Conservation (phyloP, 371 early-diverging fungal species). For the Apophysomyces ossiformis region DNA sequence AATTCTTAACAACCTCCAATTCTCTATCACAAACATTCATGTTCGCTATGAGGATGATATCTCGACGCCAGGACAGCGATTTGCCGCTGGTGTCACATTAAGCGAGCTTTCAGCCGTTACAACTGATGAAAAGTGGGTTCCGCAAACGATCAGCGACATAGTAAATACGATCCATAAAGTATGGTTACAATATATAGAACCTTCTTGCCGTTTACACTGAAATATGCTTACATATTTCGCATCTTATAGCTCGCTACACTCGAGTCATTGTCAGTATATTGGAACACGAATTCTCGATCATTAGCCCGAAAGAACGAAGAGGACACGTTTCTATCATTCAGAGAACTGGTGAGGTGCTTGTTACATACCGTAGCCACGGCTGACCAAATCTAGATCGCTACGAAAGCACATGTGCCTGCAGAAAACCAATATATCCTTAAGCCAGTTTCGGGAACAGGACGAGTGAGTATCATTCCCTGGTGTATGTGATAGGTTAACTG, state of each 20-base stretch:
- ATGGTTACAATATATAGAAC: not conserved
- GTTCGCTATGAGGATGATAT: constrained; percentile 91
- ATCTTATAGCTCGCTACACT: constrained; percentile 40
- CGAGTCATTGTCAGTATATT: constrained; percentile 75
- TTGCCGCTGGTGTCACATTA: constrained; percentile 92
- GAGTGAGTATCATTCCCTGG: constrained; percentile 44
- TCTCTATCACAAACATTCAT: constrained; percentile 95
- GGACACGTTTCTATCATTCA: constrained; percentile 18
- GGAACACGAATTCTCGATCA: constrained; percentile 71
- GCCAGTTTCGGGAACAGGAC: constrained; percentile 85
- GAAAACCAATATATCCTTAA: constrained; percentile 73
- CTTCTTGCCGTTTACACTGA: not conserved
- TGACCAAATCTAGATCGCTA: constrained; percentile 39
- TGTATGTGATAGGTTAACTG: not conserved
- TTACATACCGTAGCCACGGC: not conserved
- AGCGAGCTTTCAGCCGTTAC: constrained; percentile 91
- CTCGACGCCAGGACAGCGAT: constrained; percentile 77
- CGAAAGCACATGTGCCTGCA: constrained; percentile 17
- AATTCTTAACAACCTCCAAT: constrained; percentile 95
- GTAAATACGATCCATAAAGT: constrained; percentile 85
- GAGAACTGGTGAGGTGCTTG: constrained; percentile 6
- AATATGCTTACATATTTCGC: not conserved
- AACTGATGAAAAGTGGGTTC: constrained; percentile 89
- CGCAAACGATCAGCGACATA: constrained; percentile 79
- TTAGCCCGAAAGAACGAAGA: constrained; percentile 51